A percentile compares a stretch with the other conserved stretches of the same genome.
Evolutionary conservation across 1,284 basidiomycete species (phyloP).

Genomic region (Prillingera fragicola): DNA sequence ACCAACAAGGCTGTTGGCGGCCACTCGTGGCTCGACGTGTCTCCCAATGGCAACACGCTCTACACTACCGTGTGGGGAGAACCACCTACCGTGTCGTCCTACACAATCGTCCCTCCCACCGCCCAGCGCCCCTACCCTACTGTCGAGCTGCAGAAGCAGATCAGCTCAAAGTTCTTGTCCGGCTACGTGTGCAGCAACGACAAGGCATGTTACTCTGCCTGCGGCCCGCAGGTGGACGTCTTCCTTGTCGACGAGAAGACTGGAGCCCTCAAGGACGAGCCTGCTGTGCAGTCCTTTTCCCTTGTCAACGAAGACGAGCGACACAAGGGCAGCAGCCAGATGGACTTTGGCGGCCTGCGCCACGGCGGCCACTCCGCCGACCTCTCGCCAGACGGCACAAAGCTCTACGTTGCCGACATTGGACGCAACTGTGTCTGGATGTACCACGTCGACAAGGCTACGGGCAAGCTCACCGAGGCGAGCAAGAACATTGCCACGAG

Average conservation of each 20-base stretch:
- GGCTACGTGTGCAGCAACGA: conserved; percentile 36
- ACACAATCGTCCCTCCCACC: conserved; percentile 15
- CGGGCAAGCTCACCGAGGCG: conserved; percentile 29
- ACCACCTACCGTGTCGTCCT: conserved; percentile 28
- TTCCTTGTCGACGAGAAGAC: conserved; percentile 32
- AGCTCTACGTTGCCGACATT: conserved; percentile 42
- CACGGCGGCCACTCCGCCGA: conserved; percentile 40
- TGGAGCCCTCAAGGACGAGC: conserved; percentile 29
- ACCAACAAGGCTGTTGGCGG: conserved; percentile 26
- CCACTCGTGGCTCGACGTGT: conserved; percentile 39
- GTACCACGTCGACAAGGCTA: conserved; percentile 35
- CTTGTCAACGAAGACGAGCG: conserved; percentile 11
- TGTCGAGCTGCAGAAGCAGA: conserved; percentile 18
- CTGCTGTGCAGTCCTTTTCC: conserved; percentile 17
- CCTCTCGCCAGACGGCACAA: conserved; percentile 36
- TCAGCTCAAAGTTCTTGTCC: conserved; percentile 28
- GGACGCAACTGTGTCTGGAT: conserved; percentile 48
- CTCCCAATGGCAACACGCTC: conserved; percentile 16
- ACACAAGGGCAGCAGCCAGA: conserved; percentile 15
- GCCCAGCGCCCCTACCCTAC: conserved; percentile 7
- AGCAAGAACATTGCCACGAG: conserved; percentile 43
- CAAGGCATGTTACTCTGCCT: conserved; percentile 45
- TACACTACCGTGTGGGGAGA: conserved; percentile 40
- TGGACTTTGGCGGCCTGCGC: conserved; percentile 41
- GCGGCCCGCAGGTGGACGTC: conserved; percentile 47